phyloP scores from a whole-genome alignment of 1,284 basidiomycete genomes.

The Pisolithus thermaeus region DNA sequence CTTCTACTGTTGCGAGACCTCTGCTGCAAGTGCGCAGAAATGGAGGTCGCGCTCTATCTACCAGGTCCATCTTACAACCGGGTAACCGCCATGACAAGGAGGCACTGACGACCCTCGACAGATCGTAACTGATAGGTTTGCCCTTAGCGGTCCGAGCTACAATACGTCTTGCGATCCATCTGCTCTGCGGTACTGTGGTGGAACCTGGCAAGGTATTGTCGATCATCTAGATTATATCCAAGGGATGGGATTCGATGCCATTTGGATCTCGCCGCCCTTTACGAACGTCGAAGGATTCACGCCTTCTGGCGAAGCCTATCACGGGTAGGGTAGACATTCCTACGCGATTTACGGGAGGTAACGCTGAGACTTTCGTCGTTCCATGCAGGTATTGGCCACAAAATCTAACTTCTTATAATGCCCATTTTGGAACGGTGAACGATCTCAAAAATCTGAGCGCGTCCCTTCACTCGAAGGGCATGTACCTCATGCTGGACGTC shows the following conservation, averaged over 20 bases:
- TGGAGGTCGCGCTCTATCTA: conserved; percentile 39
- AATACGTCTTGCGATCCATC: conserved; percentile 44
- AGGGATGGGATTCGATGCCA: conserved; percentile 69
- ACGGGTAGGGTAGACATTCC: conserved; percentile 37
- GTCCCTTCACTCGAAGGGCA: conserved; percentile 60
- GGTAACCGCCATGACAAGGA: background rate
- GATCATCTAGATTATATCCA: conserved; percentile 76
- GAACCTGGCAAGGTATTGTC: conserved; percentile 65
- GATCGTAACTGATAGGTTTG: conserved; percentile 73
- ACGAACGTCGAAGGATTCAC: conserved; percentile 61
- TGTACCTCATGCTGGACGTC: conserved; percentile 78
- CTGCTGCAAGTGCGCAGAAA: conserved; percentile 31
- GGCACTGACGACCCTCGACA: conserved; percentile 9
- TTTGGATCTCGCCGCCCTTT: conserved; percentile 62
- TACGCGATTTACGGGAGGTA: background rate
- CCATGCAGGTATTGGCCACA: conserved; percentile 49
- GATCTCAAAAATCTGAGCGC: conserved; percentile 59
- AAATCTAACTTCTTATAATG: conserved; percentile 56
- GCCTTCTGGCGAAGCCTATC: conserved; percentile 59
- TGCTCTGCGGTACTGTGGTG: conserved; percentile 62
- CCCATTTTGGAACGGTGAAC: conserved; percentile 56
- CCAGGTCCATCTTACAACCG: conserved; percentile 25
- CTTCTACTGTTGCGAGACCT: conserved; percentile 10
- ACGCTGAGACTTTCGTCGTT: background rate
- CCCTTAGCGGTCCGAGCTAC: conserved; percentile 37